Evolutionary conservation across 176 grass and related monocot species (phyloP).

Genomic region (Chrysopogon serrulatus): DNA sequence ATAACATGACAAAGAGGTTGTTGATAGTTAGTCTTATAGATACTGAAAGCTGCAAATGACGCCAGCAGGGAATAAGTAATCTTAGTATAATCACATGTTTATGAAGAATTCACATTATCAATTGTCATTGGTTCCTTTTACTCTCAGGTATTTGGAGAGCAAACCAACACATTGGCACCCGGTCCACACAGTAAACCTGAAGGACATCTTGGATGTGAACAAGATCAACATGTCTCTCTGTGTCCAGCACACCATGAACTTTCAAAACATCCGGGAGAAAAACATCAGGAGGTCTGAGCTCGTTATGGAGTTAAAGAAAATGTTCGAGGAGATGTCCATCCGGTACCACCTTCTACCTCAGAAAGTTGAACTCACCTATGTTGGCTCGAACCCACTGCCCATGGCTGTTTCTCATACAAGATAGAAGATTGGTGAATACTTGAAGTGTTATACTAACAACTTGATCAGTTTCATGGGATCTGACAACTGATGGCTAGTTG

Average conservation of each 20-base stretch:
- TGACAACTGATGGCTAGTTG: not conserved
- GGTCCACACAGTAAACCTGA: slow-evolving; percentile 63
- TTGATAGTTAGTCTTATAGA: not conserved
- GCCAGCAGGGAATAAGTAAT: not conserved
- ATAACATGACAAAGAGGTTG: not conserved
- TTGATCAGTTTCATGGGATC: not conserved
- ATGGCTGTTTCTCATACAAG: slow-evolving; percentile 31
- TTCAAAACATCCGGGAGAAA: slow-evolving; percentile 88
- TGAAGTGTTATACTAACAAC: not conserved
- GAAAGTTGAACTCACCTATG: slow-evolving; percentile 66
- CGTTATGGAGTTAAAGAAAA: slow-evolving; percentile 80
- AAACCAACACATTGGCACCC: slow-evolving; percentile 87
- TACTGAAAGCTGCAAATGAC: not conserved
- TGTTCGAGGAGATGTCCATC: slow-evolving; percentile 78
- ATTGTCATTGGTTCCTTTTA: not conserved
- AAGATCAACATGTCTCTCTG: slow-evolving; percentile 79
- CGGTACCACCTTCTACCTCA: slow-evolving; percentile 66
- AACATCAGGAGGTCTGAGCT: slow-evolving; percentile 74
- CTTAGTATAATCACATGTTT: not conserved
- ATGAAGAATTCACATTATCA: not conserved
- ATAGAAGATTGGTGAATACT: not conserved
- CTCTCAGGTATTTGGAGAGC: slow-evolving; percentile 80
- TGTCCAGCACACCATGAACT: slow-evolving; percentile 92
- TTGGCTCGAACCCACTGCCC: slow-evolving; percentile 40
- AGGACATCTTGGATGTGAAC: slow-evolving; percentile 81